Evolutionary conservation across 345 rosid genomes (phyloP), one percentile per base, ranked within the genome.

Genomic region (Acer yangbiense): DNA sequence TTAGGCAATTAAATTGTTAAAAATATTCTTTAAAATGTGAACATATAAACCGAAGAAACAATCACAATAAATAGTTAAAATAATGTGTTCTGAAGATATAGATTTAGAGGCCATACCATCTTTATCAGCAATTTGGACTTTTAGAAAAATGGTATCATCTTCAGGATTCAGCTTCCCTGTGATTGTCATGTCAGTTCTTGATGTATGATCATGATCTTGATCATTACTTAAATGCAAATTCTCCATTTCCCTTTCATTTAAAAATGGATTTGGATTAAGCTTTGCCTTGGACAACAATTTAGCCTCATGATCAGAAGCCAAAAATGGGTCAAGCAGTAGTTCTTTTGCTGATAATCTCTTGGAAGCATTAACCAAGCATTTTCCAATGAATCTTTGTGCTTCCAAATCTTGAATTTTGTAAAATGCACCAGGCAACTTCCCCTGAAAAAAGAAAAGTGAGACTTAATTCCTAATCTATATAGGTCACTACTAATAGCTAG

Each of bases 361-460:
- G 16, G 94, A 89, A 72, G 88, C 94, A 78, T 86, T 12, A 61
- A 84, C 90, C 13, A 92, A 82, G 76, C 97, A 92, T 79, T 85
- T 89, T 64, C 91, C 88, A 5, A 92, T 85, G 77, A 92, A 92
- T 65, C 80, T 73, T 83, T 87, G 92, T 61, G 93, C 92, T 85
- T 91, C 93, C 13, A 80, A 70, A 85, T 89, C 92, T 58, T 72
- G 79, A 82, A 92, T 82, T 82, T 83, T 65, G 85, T 90, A 89
- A 82, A 86, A 89, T 41, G 92, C 91, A 73, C 82, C 87, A 5
- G 97, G 97, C 35, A 92, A 82, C 82, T 88, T 90, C 77, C 97
- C 97, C 97, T 92, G 86, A 52, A 78, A 69, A 64, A 82, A 16
- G 65, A 5, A 77, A 63, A 73, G 23, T n/a, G 63, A 6, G 16